These are phyloP conservation scores for Ampelocalamus luodianensis DNA, from an alignment of 176 grass and related monocot genomes.

Conservation along the genomic window DNA sequence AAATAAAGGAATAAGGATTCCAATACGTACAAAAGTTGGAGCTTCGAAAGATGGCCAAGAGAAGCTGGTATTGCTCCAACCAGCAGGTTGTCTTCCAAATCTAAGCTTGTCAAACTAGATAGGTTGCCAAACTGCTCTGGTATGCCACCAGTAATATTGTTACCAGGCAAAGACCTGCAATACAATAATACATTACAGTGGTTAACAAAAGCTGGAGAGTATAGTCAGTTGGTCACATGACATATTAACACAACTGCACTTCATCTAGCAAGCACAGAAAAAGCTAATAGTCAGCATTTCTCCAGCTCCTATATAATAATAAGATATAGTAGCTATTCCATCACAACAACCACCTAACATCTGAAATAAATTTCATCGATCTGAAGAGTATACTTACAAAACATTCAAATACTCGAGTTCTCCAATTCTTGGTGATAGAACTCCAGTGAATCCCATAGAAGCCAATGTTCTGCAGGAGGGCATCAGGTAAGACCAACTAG, in stretches of 20 bases:
- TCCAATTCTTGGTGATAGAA: constrained; percentile 87
- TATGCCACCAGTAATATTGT: constrained; percentile 78
- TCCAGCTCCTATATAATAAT: neutral
- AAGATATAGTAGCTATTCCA: constrained; percentile 35
- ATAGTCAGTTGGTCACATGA: neutral
- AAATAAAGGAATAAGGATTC: constrained; percentile 25
- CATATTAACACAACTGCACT: constrained; percentile 17
- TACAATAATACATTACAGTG: constrained; percentile 31
- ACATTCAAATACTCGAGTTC: constrained; percentile 81
- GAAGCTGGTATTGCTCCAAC: constrained; percentile 82
- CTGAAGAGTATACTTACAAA: constrained; percentile 65
- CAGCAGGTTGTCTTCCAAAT: constrained; percentile 77
- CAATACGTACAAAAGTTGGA: constrained; percentile 72
- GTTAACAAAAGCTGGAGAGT: constrained; percentile 21
- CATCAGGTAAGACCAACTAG: constrained; percentile 32
- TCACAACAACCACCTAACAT: constrained; percentile 10
- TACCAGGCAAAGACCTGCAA: constrained; percentile 74
- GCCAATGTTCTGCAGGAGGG: constrained; percentile 78
- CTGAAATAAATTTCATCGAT: constrained; percentile 9
- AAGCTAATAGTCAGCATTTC: neutral
- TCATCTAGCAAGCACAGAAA: constrained; percentile 31
- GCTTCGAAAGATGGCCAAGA: constrained; percentile 74
- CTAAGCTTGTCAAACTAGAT: constrained; percentile 72
- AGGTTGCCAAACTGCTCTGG: constrained; percentile 78
- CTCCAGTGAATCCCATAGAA: constrained; percentile 90